Evolutionary conservation across 2,329 filamentous ascomycete species (phyloP), one percentile per base, ranked within the genome.

Genomic region (Calycina herbarum): DNA sequence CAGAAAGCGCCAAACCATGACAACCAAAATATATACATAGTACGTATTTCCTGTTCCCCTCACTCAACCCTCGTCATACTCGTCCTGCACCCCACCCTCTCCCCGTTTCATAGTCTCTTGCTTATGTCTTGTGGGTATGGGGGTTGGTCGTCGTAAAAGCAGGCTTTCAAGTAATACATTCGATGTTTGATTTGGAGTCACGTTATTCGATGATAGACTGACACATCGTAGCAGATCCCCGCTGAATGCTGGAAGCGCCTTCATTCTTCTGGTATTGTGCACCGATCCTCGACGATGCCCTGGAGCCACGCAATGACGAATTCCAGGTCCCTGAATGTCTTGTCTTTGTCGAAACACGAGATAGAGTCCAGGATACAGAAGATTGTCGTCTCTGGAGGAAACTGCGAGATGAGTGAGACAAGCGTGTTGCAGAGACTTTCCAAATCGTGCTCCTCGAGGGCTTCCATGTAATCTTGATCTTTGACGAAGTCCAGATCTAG

Each of bases 291-390:
- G 27, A 57, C 27, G 2, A 57, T 57, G 20, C n/a, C 27, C 31
- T 11, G 31, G 45, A 48, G 56, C 27, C 29, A 57, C 35, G 15
- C 15, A 57, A 57, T 31, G 15, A 35, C 56, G n/a, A 35, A 29
- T 13, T 57, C 29, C 7, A 57, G 27, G 29, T 57, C 56, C 29
- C 35, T 29, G n/a, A 57, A 57, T 31, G 56, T 57, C 56, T 15
- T n/a, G 56, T 35, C n/a, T 33, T 35, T 57, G n/a, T 57, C 56
- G 56, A 57, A 57, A 35, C 56, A 57, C 15, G 13, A 57, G 56
- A 57, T 29, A 3, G 56, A 57, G 31, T 57, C 56, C 15, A 57
- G 8, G 15, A 57, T 57, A 35, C 29, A 35, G 56, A 33, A 35
- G 15, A 57, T 35, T 35, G 29, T 57, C 7, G 56, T 57, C 13